phyloP scores from a whole-genome alignment of 2,329 filamentous ascomycete species.

The Fusarium sp. region DNA sequence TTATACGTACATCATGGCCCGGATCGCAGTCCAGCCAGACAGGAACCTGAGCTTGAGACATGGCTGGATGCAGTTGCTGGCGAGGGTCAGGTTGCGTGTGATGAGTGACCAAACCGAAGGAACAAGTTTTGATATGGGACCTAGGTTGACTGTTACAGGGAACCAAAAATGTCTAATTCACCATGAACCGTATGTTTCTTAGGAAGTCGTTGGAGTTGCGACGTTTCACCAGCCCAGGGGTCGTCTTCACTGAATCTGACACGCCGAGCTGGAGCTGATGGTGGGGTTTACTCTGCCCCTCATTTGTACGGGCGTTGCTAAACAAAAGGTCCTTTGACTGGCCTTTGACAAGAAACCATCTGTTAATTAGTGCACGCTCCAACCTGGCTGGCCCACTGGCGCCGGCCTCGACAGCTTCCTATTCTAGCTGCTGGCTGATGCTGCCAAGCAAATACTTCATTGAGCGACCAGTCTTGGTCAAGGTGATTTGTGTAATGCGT shows the following conservation, averaged over 20 bases:
- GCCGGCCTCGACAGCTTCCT: constrained; percentile 28
- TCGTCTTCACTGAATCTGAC: constrained; percentile 26
- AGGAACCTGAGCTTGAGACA: constrained; percentile 59
- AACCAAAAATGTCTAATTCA: constrained; percentile 1
- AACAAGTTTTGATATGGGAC: too few relatives aligned
- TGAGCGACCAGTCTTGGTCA: too few relatives aligned
- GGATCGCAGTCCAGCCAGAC: constrained; percentile 76
- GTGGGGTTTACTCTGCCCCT: constrained; percentile 42
- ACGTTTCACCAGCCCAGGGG: constrained; percentile 33
- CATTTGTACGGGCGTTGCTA: constrained; percentile 24
- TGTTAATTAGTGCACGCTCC: constrained; percentile 19
- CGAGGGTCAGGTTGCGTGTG: background rate
- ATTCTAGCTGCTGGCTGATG: constrained; percentile 20
- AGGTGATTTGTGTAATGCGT: background rate
- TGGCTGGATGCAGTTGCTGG: constrained; percentile 15
- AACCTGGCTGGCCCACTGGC: constrained; percentile 22
- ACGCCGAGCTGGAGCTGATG: constrained; percentile 16
- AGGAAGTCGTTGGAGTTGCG: constrained; percentile 40
- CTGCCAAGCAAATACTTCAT: background rate
- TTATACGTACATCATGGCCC: constrained; percentile 75
- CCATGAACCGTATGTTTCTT: constrained; percentile 7
- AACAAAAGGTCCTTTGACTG: constrained; percentile 1
- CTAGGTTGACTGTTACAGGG: background rate
- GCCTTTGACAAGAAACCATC: constrained; percentile 1
- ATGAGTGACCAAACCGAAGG: background rate